A percentile compares a stretch with the other conserved stretches of the same genome.
Evolutionary conservation across 148 eudicot genomes (phyloP).

Genomic region (Silene conica): DNA sequence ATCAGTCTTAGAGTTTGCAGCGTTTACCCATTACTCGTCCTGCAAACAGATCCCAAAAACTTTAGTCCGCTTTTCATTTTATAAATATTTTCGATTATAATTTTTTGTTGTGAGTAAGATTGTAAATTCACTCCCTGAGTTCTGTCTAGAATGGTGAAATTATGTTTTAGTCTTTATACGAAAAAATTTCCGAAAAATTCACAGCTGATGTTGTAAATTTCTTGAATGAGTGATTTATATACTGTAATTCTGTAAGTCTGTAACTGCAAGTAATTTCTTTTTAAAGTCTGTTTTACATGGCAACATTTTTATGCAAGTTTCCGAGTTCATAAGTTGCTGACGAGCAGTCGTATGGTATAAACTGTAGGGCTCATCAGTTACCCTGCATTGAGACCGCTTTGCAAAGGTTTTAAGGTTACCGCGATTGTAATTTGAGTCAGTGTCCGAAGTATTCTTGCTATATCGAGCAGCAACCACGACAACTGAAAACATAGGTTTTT

Average conservation of each 20-base stretch:
- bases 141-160: constrained; percentile 7
- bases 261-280: constrained; percentile 11
- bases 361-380: no score
- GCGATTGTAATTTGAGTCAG: not conserved
- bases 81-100: not conserved
- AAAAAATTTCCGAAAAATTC: constrained; percentile 10
- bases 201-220: constrained; percentile 26
- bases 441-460: no score
- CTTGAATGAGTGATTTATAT: constrained; percentile 5
- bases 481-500: no score
- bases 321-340: not conserved
- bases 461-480: not conserved
- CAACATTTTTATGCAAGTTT: constrained; percentile 4
- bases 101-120: not conserved
- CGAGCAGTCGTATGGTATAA: not conserved
- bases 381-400: not conserved
- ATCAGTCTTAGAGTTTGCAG: no score
- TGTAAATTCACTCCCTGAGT: not conserved
- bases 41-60: not conserved
- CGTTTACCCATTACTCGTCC: not conserved
- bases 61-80: not conserved
- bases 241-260: no score
- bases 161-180: no score
- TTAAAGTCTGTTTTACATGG: not conserved
- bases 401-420: not conserved